These are phyloP conservation scores for Cyberlindnera sargentensis DNA, from an alignment of 805 yeast genomes.

Conservation along the genomic window DNA sequence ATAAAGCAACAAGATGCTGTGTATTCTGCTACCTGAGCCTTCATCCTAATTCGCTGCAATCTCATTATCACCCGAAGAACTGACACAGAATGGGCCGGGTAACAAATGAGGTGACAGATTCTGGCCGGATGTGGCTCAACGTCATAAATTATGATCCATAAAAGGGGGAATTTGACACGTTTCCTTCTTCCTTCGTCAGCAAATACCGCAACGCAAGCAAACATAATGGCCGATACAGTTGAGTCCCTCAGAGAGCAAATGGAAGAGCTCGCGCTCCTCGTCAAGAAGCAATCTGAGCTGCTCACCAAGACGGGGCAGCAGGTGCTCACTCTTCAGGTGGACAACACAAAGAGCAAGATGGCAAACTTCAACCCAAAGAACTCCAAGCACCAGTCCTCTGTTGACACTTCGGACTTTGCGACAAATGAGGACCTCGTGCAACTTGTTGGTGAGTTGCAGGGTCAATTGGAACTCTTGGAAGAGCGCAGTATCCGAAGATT, in stretches of 20 bases:
- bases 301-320: slow-evolving; percentile 77
- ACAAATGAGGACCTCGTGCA: slow-evolving; percentile 82
- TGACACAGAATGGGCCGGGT: no score
- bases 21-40: no score
- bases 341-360: slow-evolving; percentile 38
- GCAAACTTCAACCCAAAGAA: slow-evolving; percentile 20
- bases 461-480: slow-evolving; percentile 74
- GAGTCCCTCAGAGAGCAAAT: slow-evolving; percentile 32
- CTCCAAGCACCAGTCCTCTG: slow-evolving; percentile 5
- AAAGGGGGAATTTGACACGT: no score
- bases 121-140: no score
- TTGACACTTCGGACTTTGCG: slow-evolving; percentile 52
- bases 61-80: no score
- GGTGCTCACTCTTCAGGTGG: slow-evolving; percentile 61
- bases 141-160: no score
- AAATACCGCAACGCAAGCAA: not conserved
- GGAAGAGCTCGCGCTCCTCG: slow-evolving; percentile 41
- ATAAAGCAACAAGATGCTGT: no score
- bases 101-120: no score
- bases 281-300: slow-evolving; percentile 57
- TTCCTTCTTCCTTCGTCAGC: not conserved
- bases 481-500: slow-evolving; percentile 69
- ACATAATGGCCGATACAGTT: slow-evolving; percentile 9
- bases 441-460: slow-evolving; percentile 83
- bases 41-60: no score